Percentiles rank a stretch among this genome's conserved stretches.
These are phyloP conservation scores for Apostasia ramifera DNA, from an alignment of 106 monocot genomes.

Conservation along the genomic window DNA sequence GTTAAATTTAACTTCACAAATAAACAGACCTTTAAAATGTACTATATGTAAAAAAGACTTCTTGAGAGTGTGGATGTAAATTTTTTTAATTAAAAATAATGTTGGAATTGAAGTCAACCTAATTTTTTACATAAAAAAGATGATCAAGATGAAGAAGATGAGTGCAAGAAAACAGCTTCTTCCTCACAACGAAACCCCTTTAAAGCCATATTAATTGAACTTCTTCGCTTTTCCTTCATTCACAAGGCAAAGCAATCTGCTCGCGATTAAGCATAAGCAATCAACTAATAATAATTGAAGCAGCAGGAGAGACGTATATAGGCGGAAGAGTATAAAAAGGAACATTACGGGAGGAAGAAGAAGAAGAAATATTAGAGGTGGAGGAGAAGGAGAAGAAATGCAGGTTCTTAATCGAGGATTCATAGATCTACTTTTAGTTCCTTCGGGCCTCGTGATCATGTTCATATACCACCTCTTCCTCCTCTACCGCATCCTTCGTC, in stretches of 20 bases:
- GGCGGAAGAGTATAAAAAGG: not conserved
- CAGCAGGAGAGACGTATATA: no score
- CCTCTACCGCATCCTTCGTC: conserved; percentile 57
- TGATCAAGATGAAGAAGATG: no score
- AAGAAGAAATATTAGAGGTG: not conserved
- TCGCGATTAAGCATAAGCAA: not conserved
- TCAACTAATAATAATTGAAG: not conserved
- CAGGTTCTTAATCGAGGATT: conserved; percentile 38
- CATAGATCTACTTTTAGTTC: conserved; percentile 68
- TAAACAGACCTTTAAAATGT: no score
- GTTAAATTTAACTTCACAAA: no score
- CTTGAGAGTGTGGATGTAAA: no score
- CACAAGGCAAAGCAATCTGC: not conserved
- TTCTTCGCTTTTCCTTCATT: not conserved
- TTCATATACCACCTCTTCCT: conserved; percentile 79
- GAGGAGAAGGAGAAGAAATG: not conserved
- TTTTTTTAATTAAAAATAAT: no score
- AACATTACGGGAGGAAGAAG: not conserved
- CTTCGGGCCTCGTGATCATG: conserved; percentile 52
- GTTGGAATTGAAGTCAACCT: no score
- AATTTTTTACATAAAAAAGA: no score
- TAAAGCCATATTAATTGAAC: not conserved
- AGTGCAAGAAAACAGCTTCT: no score
- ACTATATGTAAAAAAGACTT: no score
- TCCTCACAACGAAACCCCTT: not conserved